phyloP scores from a whole-genome alignment of 2,329 filamentous ascomycete species.

The Biscogniauxia sp. region DNA sequence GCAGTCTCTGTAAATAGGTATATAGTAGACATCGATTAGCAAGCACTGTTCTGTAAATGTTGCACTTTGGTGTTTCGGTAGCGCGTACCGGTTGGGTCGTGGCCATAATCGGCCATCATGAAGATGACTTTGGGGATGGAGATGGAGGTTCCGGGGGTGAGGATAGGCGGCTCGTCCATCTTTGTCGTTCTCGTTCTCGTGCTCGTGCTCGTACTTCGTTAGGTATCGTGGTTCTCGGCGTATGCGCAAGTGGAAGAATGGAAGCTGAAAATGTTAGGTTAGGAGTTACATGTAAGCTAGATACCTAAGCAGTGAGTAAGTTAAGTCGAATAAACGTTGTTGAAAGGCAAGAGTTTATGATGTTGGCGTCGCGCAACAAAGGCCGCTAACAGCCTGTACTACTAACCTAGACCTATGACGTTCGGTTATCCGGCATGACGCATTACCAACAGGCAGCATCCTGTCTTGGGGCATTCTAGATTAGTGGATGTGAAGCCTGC shows the following conservation, averaged over 20 bases:
- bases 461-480: no score
- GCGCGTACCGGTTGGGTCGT: conserved; percentile 50
- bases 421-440: neutral
- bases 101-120: conserved; percentile 54
- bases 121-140: conserved; percentile 40
- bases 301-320: neutral
- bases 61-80: neutral
- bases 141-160: conserved; percentile 17
- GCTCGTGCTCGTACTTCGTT: neutral
- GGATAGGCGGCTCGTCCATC: conserved; percentile 30
- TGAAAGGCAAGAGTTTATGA: neutral
- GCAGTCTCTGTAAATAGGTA: conserved; percentile 42
- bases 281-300: neutral
- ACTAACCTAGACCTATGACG: neutral
- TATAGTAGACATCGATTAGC: conserved; percentile 2
- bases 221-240: neutral
- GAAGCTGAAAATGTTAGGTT: neutral
- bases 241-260: no score
- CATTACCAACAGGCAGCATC: neutral
- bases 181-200: neutral
- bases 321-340: neutral
- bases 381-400: neutral
- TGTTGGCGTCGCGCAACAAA: neutral
- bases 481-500: no score
- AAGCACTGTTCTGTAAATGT: neutral